Conservation (phyloP, 257 asterid genomes). For the Catharanthus roseus region DNA sequence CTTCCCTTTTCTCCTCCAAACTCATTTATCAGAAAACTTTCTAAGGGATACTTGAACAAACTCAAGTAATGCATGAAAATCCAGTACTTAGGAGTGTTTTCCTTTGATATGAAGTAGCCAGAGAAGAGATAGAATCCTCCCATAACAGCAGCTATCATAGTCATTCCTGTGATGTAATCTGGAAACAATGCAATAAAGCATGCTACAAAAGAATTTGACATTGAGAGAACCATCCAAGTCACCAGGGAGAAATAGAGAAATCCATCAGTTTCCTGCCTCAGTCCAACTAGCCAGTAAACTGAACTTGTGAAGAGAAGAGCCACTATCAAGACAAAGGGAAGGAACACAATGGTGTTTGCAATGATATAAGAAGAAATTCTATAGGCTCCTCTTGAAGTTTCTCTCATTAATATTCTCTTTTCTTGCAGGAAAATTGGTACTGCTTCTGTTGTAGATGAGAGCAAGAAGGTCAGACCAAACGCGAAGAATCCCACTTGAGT, state of each 20-base stretch:
- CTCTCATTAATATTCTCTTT: constrained; percentile 51
- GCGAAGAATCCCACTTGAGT: constrained; percentile 72
- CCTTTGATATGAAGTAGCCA: constrained; percentile 62
- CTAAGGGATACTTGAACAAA: constrained; percentile 75
- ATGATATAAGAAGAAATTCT: constrained; percentile 61
- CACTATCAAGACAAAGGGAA: constrained; percentile 59
- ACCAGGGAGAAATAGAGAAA: constrained; percentile 52
- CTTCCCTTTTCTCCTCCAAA: constrained; percentile 55
- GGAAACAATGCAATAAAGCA: constrained; percentile 61
- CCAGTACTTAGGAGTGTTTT: constrained; percentile 58
- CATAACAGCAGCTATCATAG: constrained; percentile 45
- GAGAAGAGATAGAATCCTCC: constrained; percentile 78
- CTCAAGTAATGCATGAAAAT: constrained; percentile 60
- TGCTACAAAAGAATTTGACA: constrained; percentile 70
- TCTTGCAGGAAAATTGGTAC: constrained; percentile 76
- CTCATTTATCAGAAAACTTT: constrained; percentile 69
- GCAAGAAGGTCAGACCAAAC: constrained; percentile 56
- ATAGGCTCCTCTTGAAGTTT: constrained; percentile 73
- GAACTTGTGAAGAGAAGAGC: constrained; percentile 52
- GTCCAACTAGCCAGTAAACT: constrained; percentile 68
- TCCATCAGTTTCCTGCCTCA: constrained; percentile 33
- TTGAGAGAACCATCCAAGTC: constrained; percentile 52
- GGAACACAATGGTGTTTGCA: constrained; percentile 56
- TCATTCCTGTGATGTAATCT: constrained; percentile 56
- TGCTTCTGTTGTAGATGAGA: constrained; percentile 86